A percentile compares a stretch with the other conserved stretches of the same genome.
phyloP scores from a whole-genome alignment of 441 rosid genomes.

The Bruguiera hainesii region DNA sequence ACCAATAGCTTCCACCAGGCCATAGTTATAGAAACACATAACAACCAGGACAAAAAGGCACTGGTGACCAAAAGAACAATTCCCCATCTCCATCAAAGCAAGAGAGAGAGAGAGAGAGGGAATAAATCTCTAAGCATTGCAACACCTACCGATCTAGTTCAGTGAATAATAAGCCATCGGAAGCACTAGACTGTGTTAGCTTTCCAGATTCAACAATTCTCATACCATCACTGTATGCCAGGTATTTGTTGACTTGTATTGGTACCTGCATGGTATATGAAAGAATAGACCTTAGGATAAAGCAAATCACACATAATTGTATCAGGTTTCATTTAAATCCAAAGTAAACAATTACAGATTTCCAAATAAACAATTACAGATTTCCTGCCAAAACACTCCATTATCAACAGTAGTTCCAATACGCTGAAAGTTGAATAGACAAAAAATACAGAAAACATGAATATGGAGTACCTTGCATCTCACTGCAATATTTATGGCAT shows the following conservation, averaged over 20 bases:
- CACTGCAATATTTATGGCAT: conserved; percentile 96
- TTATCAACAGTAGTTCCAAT: background rate
- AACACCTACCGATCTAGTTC: conserved; percentile 74
- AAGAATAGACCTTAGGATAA: too few species aligned
- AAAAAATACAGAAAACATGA: background rate
- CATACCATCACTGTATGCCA: conserved; percentile 96
- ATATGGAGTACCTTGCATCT: conserved; percentile 80
- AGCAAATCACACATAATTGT: too few species aligned
- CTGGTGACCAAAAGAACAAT: too few species aligned
- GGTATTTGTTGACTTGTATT: conserved; percentile 90
- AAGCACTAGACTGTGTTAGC: conserved; percentile 48
- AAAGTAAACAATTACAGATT: background rate
- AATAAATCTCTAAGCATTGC: conserved; percentile 5
- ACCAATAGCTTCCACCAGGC: too few species aligned
- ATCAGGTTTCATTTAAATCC: too few species aligned
- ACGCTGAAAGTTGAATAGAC: conserved; percentile 4
- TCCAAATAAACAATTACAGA: background rate
- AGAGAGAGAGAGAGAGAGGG: background rate
- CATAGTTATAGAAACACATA: too few species aligned
- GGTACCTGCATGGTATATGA: conserved; percentile 50
- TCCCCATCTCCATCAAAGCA: too few species aligned
- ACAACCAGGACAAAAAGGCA: too few species aligned
- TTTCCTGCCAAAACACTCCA: background rate
- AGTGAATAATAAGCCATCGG: conserved; percentile 73
- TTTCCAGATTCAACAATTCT: conserved; percentile 78